phyloP scores from a whole-genome alignment of 768 basidiomycete genomes.

The Leccinum longicurvipes region DNA sequence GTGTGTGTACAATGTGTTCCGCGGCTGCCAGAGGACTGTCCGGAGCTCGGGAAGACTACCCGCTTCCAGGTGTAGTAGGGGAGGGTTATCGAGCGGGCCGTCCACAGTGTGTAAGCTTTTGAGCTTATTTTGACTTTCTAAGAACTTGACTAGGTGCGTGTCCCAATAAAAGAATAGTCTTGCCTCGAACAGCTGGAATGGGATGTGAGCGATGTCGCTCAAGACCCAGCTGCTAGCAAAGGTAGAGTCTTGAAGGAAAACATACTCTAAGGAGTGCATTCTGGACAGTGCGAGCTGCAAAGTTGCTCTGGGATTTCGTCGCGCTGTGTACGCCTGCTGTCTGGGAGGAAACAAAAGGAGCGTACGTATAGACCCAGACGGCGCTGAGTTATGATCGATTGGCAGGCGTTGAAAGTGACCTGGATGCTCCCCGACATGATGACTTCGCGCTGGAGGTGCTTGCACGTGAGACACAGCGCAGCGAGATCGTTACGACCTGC shows the following conservation, averaged over 20 bases:
- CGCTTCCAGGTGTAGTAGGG: slow-evolving; percentile 24
- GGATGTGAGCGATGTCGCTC: slow-evolving; percentile 34
- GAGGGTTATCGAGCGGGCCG: slow-evolving; percentile 22
- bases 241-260: slow-evolving; percentile 41
- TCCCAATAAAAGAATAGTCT: slow-evolving; percentile 52
- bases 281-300: slow-evolving; percentile 41
- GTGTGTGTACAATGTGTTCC: slow-evolving; percentile 37
- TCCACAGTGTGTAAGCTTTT: slow-evolving; percentile 34
- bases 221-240: slow-evolving; percentile 45
- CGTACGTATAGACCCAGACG: slow-evolving; percentile 42
- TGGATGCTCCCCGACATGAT: slow-evolving; percentile 38
- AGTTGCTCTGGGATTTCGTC: slow-evolving; percentile 25
- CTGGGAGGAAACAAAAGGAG: slow-evolving; percentile 40
- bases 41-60: slow-evolving; percentile 41
- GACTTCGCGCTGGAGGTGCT: slow-evolving; percentile 41
- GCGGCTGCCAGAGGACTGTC: slow-evolving; percentile 38
- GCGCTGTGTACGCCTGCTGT: slow-evolving; percentile 24
- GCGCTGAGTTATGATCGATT: slow-evolving; percentile 34
- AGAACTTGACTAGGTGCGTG: slow-evolving; percentile 42
- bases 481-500: slow-evolving; percentile 36
- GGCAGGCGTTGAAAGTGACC: slow-evolving; percentile 36
- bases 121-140: slow-evolving; percentile 45
- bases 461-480: slow-evolving; percentile 44
- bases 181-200: slow-evolving; percentile 49
- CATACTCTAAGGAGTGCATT: slow-evolving; percentile 43